phyloP scores from a whole-genome alignment of 805 yeast genomes.

The Candida boleticola region DNA sequence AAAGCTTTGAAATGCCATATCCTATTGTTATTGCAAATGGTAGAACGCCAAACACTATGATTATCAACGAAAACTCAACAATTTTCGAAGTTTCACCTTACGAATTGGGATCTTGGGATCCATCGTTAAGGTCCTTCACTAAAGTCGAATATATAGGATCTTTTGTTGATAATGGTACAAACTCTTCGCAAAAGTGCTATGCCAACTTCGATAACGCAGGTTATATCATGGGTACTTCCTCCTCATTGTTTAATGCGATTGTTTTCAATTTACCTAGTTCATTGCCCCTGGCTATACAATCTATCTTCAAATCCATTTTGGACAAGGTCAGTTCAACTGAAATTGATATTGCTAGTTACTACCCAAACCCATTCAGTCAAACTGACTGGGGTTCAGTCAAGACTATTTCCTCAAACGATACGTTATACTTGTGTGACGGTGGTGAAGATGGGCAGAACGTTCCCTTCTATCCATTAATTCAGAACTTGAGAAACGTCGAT shows the following conservation, averaged over 20 bases:
- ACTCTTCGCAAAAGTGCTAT: conserved; percentile 49
- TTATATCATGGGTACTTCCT: conserved; percentile 78
- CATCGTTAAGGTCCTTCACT: conserved; percentile 61
- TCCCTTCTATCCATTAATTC: conserved; percentile 39
- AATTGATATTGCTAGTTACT: conserved; percentile 66
- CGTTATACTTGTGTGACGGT: conserved; percentile 38
- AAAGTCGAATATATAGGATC: conserved; percentile 73
- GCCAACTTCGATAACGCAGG: conserved; percentile 81
- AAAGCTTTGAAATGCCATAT: conserved; percentile 34
- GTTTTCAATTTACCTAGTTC: conserved; percentile 43
- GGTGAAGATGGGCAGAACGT: conserved; percentile 40
- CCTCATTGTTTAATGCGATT: conserved; percentile 72
- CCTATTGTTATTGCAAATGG: conserved; percentile 40
- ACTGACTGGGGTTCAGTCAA: conserved; percentile 27
- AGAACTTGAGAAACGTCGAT: conserved; percentile 31
- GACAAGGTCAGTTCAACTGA: conserved; percentile 43
- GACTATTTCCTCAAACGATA: conserved; percentile 18
- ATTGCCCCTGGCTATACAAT: conserved; percentile 20
- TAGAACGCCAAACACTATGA: conserved; percentile 31
- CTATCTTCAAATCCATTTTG: conserved; percentile 22
- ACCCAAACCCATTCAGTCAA: conserved; percentile 64
- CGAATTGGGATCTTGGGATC: conserved; percentile 85
- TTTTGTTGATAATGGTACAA: conserved; percentile 55
- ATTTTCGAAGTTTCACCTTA: conserved; percentile 38
- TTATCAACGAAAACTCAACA: conserved; percentile 35